Base-by-base conservation (phyloP, 345 rosid species). In the Turnera subulata region DNA sequence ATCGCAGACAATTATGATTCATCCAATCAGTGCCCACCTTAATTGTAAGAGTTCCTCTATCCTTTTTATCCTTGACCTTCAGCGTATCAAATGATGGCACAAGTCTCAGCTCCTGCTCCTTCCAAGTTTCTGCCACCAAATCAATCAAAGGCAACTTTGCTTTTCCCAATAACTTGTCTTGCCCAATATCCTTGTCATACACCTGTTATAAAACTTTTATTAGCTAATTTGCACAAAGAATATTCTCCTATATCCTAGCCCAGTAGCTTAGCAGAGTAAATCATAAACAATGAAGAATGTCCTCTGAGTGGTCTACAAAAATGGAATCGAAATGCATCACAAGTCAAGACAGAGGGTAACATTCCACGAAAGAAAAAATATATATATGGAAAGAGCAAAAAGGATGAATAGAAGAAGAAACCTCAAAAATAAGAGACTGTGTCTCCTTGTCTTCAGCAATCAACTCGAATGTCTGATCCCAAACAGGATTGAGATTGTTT, bases 391-490 rank as follows among this genome's bases (percentile, higher is more conserved):
- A 57, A 48, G 18, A 60, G 48, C 5, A 48, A 49, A 53, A 61
- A 52, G 51, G 57, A 19, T 17, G 12, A 12, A 46, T 42, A 4
- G 14, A 42, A 42, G 37, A 50, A 29, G 37, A 38, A 59, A 94
- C 99, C 97, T 94, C 96, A 59, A 94, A 38, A 51, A 74, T 67
- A 54, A 88, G 84, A 9, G 80, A 79, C 58, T 94, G 99, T 0
- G 96, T 94, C 80, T 94, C 99, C 80, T 86, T 90, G 86, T 94
- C 97, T 72, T 94, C 99, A 48, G 82, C 96, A 65, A 94, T 84
- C 81, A 94, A 53, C 58, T 85, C 93, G 46, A 84, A 94, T 33
- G 88, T 66, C 71, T 90, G 83, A 70, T 94, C 78, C 95, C 96
- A 94, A 53, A 86, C 79, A 68, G 99, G 99, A 76, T 88, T 88